Conservation (phyloP, 495 filamentous ascomycete species). For the Parachaetomium inaequale region DNA sequence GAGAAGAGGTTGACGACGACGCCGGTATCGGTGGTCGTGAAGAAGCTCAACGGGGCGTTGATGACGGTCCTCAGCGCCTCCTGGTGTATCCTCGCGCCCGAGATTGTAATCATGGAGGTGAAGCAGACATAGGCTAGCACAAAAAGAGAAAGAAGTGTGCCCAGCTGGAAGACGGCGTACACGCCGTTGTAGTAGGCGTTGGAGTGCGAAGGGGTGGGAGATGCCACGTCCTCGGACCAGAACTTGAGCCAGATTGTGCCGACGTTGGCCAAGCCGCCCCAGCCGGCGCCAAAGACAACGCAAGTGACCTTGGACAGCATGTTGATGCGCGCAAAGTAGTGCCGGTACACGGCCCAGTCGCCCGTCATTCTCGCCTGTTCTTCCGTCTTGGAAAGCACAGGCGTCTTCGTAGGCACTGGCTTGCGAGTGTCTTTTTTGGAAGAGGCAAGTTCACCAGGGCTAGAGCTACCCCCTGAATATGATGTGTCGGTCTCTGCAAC, state of each 20-base stretch:
- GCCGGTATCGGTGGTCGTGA: slow-evolving; percentile 27
- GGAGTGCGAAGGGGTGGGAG: slow-evolving; percentile 17
- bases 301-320: neutral
- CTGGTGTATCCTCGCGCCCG: slow-evolving; percentile 22
- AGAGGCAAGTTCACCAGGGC: neutral
- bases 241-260: slow-evolving; percentile 29
- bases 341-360: slow-evolving; percentile 24
- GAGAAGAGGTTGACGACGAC: slow-evolving; percentile 37
- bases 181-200: slow-evolving; percentile 26
- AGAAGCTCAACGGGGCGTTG: slow-evolving; percentile 27
- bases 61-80: slow-evolving; percentile 26
- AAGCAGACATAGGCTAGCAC: slow-evolving; percentile 16
- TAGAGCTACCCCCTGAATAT: slow-evolving; percentile 2
- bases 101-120: slow-evolving; percentile 17
- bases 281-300: slow-evolving; percentile 4
- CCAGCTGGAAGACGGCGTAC: slow-evolving; percentile 27
- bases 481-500: slow-evolving; percentile 10
- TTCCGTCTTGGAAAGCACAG: neutral
- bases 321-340: slow-evolving; percentile 25
- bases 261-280: slow-evolving; percentile 25
- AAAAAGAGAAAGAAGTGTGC: slow-evolving; percentile 15
- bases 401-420: neutral
- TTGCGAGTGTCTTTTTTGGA: neutral
- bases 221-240: slow-evolving; percentile 25
- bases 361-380: slow-evolving; percentile 19